Evolutionary conservation across 306 rosid species (phyloP).

Genomic region (Sophora flavescens): DNA sequence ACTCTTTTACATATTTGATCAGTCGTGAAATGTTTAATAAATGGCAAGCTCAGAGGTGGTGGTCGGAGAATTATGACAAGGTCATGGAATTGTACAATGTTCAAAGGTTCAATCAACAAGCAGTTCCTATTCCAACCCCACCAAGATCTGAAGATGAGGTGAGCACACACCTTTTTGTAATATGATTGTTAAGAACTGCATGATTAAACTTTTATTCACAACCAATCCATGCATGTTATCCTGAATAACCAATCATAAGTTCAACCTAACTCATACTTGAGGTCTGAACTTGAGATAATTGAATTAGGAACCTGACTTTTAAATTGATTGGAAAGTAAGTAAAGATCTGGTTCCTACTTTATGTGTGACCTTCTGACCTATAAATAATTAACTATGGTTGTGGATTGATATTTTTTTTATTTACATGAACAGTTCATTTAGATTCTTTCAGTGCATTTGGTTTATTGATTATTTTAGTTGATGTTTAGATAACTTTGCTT

Average conservation of each 20-base stretch:
- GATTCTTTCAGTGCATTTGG: too few species aligned
- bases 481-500: not conserved
- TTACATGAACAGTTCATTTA: constrained; percentile 20
- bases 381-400: not conserved
- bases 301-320: not conserved
- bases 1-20: constrained; percentile 43
- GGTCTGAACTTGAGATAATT: constrained; percentile 25
- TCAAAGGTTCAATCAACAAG: constrained; percentile 86
- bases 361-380: not conserved
- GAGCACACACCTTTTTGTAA: constrained; percentile 38
- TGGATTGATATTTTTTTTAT: constrained; percentile 23
- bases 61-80: constrained; percentile 95
- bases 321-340: constrained; percentile 18
- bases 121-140: constrained; percentile 90
- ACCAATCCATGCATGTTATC: constrained; percentile 17
- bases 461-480: constrained; percentile 33
- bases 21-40: constrained; percentile 91
- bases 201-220: constrained; percentile 6
- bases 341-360: not conserved
- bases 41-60: constrained; percentile 99
- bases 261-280: constrained; percentile 26
- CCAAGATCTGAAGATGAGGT: constrained; percentile 94
- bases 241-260: constrained; percentile 7
- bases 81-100: constrained; percentile 96
- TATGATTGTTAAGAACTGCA: constrained; percentile 31